These are phyloP conservation scores for Antitrichia curtipendula DNA, from an alignment of 225 moss, liverwort and hornwort species.

Conservation along the genomic window DNA sequence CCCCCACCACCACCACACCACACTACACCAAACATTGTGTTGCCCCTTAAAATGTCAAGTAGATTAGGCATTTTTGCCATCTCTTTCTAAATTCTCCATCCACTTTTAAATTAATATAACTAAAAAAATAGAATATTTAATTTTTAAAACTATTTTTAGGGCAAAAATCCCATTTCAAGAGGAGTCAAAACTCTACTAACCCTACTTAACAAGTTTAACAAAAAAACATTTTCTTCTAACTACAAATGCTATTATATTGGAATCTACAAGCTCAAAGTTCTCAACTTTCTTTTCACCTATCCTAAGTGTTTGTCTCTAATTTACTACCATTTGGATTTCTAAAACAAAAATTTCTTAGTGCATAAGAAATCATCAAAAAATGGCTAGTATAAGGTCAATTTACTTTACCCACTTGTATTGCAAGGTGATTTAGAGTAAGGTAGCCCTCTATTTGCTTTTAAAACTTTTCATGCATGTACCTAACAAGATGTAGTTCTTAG, in stretches of 20 bases:
- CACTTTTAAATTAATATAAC: not conserved
- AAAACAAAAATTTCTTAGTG: fast-evolving
- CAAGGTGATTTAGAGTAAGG: not conserved
- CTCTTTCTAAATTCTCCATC: not conserved
- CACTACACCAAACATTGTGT: not conserved
- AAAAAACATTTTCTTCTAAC: not conserved
- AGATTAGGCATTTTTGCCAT: not conserved
- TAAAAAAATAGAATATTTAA: not conserved
- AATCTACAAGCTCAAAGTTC: fast-evolving
- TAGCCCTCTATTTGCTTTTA: not conserved
- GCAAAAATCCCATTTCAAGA: not conserved
- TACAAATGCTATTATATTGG: not conserved
- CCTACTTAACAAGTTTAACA: fast-evolving
- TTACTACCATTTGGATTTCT: not conserved
- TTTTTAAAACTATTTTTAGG: not conserved
- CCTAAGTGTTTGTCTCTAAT: not conserved
- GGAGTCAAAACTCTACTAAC: not conserved
- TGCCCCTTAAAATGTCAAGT: fast-evolving
- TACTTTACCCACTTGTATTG: not conserved
- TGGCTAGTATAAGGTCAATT: not conserved
- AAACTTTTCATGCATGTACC: fast-evolving
- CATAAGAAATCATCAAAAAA: not conserved
- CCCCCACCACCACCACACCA: no score
- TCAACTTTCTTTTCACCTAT: no score
- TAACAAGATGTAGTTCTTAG: no score